A percentile compares a stretch with the other conserved stretches of the same genome.
These are phyloP conservation scores for Microdochium trichocladiopsis DNA, from an alignment of 2,329 filamentous ascomycete species.

Conservation along the genomic window DNA sequence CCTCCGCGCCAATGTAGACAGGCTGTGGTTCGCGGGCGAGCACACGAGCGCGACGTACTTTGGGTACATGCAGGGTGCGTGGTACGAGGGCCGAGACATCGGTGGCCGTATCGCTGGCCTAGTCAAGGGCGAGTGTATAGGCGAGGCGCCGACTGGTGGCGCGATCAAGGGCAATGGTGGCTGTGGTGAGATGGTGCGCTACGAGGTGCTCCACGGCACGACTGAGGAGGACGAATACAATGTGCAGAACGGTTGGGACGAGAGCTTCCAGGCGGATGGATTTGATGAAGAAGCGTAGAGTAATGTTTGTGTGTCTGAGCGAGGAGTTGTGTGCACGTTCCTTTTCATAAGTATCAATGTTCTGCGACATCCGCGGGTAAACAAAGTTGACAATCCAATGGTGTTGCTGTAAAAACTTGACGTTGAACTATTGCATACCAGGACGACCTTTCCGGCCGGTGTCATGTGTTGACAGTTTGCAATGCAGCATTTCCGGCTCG, in stretches of 20 bases:
- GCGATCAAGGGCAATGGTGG: conserved; percentile 13
- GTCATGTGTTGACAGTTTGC: no score
- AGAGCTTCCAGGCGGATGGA: conserved; percentile 8
- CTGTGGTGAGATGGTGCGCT: conserved; percentile 16
- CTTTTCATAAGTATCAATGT: no score
- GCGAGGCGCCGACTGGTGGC: conserved; percentile 4
- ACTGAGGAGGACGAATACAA: conserved; percentile 23
- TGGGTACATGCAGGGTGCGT: conserved; percentile 59
- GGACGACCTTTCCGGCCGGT: no score
- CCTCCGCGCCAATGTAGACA: conserved; percentile 53
- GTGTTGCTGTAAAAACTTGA: no score
- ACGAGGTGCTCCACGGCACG: conserved; percentile 25
- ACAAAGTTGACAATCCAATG: no score
- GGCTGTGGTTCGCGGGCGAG: conserved; percentile 61
- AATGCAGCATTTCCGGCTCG: no score
- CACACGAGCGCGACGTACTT: conserved; percentile 56
- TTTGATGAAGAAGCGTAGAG: neutral
- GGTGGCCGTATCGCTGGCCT: conserved; percentile 35
- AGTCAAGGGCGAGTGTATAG: conserved; percentile 16
- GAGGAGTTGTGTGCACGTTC: no score
- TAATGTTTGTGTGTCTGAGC: neutral
- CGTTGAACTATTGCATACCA: no score
- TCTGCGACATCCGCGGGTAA: no score
- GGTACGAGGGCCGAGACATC: conserved; percentile 45
- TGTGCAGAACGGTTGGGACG: conserved; percentile 27